phyloP scores from a whole-genome alignment of 1,139 yeast genomes.

The Debaryomycetaceae sp. region DNA sequence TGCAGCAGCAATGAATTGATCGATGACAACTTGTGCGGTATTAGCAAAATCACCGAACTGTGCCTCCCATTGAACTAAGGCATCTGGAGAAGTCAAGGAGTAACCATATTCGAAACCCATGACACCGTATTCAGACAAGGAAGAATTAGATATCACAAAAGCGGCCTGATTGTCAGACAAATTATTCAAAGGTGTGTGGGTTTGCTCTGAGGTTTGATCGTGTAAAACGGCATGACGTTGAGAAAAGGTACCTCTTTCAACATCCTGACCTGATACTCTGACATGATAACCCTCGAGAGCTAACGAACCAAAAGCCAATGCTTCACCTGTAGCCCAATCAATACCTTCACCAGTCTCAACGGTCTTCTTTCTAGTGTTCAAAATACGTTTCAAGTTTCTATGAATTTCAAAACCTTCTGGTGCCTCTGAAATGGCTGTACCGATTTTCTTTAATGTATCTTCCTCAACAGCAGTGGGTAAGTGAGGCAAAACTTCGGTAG shows the following conservation, averaged over 20 bases:
- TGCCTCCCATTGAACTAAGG: constrained; percentile 98
- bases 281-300: constrained; percentile 93
- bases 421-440: constrained; percentile 72
- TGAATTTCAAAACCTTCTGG: constrained; percentile 91
- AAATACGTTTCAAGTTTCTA: constrained; percentile 93
- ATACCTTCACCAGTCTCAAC: constrained; percentile 89
- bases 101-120: constrained; percentile 99
- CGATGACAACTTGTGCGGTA: constrained; percentile 96
- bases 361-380: constrained; percentile 81
- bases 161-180: constrained; percentile 80
- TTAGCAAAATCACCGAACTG: constrained; percentile 99
- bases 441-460: constrained; percentile 69
- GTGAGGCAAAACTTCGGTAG: constrained; percentile 92
- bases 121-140: constrained; percentile 97
- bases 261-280: constrained; percentile 98
- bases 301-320: constrained; percentile 92
- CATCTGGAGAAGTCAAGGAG: constrained; percentile 93
- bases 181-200: constrained; percentile 81
- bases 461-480: constrained; percentile 91
- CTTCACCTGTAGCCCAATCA: constrained; percentile 99
- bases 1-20: constrained; percentile 95
- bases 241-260: constrained; percentile 99
- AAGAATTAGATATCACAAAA: constrained; percentile 90
- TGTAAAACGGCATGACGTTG: constrained; percentile 99
- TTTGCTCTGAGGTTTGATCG: constrained; percentile 83